These are phyloP conservation scores for Aspergillus sp. DNA, from an alignment of 2,329 filamentous ascomycete genomes.

Conservation along the genomic window DNA sequence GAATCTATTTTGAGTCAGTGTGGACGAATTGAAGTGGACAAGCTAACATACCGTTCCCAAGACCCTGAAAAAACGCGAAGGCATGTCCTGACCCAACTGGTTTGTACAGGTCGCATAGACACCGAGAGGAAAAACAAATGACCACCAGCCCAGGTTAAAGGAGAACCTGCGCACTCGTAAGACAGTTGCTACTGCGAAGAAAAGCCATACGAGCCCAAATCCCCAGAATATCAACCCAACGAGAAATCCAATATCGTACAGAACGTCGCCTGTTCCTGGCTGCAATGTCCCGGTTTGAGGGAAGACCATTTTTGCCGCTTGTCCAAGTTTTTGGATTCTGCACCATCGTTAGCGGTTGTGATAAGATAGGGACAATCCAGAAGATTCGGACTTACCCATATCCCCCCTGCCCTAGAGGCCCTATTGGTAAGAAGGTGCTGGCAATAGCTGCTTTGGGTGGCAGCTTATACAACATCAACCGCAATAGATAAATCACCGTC, in stretches of 20 bases:
- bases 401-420: slow-evolving; percentile 58
- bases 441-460: slow-evolving; percentile 60
- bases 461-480: slow-evolving; percentile 57
- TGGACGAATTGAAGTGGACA: not conserved
- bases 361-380: not conserved
- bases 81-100: slow-evolving; percentile 42
- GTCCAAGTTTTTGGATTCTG: slow-evolving; percentile 43
- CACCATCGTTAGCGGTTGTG: not conserved
- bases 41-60: slow-evolving; percentile 40
- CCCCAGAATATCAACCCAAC: slow-evolving; percentile 27
- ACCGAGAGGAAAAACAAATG: slow-evolving; percentile 51
- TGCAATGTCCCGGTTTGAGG: slow-evolving; percentile 16
- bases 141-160: slow-evolving; percentile 57
- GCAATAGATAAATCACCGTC: slow-evolving; percentile 62
- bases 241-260: slow-evolving; percentile 23
- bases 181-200: slow-evolving; percentile 25
- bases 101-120: slow-evolving; percentile 43
- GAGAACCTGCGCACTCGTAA: slow-evolving; percentile 34
- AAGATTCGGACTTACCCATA: slow-evolving; percentile 36
- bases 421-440: slow-evolving; percentile 60
- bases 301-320: slow-evolving; percentile 32
- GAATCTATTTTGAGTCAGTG: not conserved
- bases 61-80: slow-evolving; percentile 49
- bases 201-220: slow-evolving; percentile 28
- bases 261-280: slow-evolving; percentile 16